These are phyloP conservation scores for Ensete glaucum DNA, from an alignment of 176 grass and related monocot species.

Conservation along the genomic window DNA sequence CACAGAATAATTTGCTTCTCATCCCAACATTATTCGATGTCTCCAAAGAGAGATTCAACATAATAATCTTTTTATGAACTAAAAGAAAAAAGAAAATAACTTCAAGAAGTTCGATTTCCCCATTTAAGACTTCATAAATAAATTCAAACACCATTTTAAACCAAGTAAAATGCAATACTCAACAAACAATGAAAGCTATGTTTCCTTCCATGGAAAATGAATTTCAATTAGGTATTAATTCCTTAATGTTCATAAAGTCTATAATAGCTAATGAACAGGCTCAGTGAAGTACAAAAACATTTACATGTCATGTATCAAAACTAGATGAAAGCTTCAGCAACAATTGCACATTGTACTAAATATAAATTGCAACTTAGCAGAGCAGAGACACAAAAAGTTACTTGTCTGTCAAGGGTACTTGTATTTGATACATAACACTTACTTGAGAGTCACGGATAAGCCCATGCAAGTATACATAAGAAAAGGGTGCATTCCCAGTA, in stretches of 20 bases:
- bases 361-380: not conserved
- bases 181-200: not conserved
- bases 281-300: not conserved
- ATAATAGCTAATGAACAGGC: not conserved
- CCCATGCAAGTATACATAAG: constrained; percentile 96
- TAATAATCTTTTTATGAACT: too few relatives aligned
- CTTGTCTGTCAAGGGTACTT: not conserved
- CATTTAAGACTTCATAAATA: not conserved
- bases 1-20: too few relatives aligned
- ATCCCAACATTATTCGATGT: too few relatives aligned
- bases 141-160: not conserved
- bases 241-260: not conserved
- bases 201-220: not conserved
- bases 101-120: too few relatives aligned
- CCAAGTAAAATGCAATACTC: not conserved
- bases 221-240: not conserved
- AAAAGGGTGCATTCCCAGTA: constrained; percentile 76
- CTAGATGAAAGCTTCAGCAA: not conserved
- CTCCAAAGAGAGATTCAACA: too few relatives aligned
- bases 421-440: constrained; percentile 15
- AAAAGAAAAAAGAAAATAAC: too few relatives aligned
- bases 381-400: not conserved
- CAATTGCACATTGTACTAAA: not conserved
- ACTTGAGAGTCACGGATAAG: constrained; percentile 93
- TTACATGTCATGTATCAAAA: not conserved